phyloP scores from a whole-genome alignment of 371 early-diverging fungal species.

The Paramicrosporidium saccamoebae region DNA sequence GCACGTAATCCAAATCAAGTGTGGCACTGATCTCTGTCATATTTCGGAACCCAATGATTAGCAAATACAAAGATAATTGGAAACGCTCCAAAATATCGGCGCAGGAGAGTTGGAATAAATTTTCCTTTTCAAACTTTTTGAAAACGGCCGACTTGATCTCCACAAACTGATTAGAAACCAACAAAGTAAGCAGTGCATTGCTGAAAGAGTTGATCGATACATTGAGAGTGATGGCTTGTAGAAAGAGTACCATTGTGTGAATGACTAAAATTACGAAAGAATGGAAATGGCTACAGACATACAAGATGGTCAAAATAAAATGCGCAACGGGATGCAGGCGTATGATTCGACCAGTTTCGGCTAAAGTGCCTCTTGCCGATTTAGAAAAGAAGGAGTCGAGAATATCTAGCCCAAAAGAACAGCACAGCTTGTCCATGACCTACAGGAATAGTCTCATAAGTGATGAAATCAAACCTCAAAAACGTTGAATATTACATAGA shows the following conservation, averaged over 20 bases:
- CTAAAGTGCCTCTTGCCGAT: slow-evolving; percentile 3
- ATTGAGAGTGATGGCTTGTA: slow-evolving; percentile 75
- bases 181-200: slow-evolving; percentile 55
- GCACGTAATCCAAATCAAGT: no score
- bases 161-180: slow-evolving; percentile 86
- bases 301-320: slow-evolving; percentile 31
- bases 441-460: slow-evolving; percentile 2
- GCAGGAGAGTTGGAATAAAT: slow-evolving; percentile 70
- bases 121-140: slow-evolving; percentile 77
- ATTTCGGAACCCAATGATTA: slow-evolving; percentile 58
- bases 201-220: slow-evolving; percentile 80
- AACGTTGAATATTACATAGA: slow-evolving; percentile 82
- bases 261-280: slow-evolving; percentile 2
- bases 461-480: slow-evolving; percentile 21
- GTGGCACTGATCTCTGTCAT: slow-evolving; percentile 38
- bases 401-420: slow-evolving; percentile 71
- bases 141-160: slow-evolving; percentile 88
- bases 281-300: slow-evolving; percentile 17
- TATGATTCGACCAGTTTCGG: slow-evolving; percentile 1
- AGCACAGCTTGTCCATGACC: slow-evolving; percentile 65
- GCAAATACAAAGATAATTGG: slow-evolving; percentile 45
- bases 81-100: slow-evolving; percentile 82
- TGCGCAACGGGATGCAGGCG: slow-evolving; percentile 4
- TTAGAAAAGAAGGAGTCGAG: slow-evolving; percentile 13
- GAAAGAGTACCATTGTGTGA: slow-evolving; percentile 65